phyloP scores from a whole-genome alignment of 1,284 basidiomycete genomes.

The Puccinia horiana region DNA sequence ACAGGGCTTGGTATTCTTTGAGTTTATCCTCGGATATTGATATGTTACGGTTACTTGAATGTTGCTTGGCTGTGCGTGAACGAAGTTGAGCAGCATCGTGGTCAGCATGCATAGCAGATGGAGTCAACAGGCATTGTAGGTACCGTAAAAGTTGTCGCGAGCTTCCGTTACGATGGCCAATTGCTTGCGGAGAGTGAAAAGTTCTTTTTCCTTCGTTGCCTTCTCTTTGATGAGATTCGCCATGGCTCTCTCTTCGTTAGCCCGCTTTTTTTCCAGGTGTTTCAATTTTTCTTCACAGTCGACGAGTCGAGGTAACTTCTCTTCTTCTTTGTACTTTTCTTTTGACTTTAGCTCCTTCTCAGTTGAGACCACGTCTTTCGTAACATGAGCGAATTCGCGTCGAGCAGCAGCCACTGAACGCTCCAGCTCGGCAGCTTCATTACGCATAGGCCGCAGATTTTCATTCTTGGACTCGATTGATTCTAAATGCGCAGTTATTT shows the following conservation, averaged over 20 bases:
- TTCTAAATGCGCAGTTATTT: slow-evolving; percentile 70
- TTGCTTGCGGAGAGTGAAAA: slow-evolving; percentile 40
- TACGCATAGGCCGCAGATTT: slow-evolving; percentile 67
- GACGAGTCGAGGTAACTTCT: slow-evolving; percentile 62
- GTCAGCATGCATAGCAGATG: background rate
- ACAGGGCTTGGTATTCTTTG: slow-evolving; percentile 83
- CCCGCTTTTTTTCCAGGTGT: slow-evolving; percentile 35
- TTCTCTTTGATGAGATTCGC: slow-evolving; percentile 25
- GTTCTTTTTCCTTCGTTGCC: slow-evolving; percentile 20
- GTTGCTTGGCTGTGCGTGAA: slow-evolving; percentile 69
- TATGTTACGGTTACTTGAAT: slow-evolving; percentile 69
- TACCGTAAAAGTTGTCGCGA: slow-evolving; percentile 68
- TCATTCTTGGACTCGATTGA: slow-evolving; percentile 74
- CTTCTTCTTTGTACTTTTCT: slow-evolving; percentile 77
- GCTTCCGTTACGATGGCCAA: slow-evolving; percentile 69
- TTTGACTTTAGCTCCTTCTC: slow-evolving; percentile 77
- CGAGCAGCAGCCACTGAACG: slow-evolving; percentile 72
- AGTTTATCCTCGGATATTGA: slow-evolving; percentile 78
- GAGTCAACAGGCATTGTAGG: slow-evolving; percentile 37
- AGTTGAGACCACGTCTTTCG: slow-evolving; percentile 71
- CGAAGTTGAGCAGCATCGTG: background rate
- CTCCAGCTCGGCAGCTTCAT: slow-evolving; percentile 66
- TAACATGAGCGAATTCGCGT: slow-evolving; percentile 75
- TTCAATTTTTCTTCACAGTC: slow-evolving; percentile 46
- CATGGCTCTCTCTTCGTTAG: slow-evolving; percentile 24